Evolutionary conservation across 2,329 filamentous ascomycete species (phyloP).

Genomic region (Fusarium anguioides): DNA sequence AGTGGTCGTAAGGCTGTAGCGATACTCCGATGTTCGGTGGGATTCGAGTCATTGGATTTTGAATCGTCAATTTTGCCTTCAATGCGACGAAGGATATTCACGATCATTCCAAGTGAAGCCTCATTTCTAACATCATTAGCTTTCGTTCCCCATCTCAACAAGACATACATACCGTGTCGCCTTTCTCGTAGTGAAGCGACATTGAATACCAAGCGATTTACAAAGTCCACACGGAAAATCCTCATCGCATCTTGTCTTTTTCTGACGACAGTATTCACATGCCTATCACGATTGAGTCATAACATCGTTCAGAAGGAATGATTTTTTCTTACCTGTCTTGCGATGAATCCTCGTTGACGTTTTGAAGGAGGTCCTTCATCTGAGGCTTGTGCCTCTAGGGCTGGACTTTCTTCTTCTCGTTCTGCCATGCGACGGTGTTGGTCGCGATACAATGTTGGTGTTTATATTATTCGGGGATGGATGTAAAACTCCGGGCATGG

Average conservation of each 20-base stretch:
- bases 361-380: slow-evolving; percentile 28
- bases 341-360: slow-evolving; percentile 29
- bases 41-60: not conserved
- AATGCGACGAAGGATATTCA: slow-evolving; percentile 34
- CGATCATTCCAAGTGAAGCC: slow-evolving; percentile 35
- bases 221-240: slow-evolving; percentile 34
- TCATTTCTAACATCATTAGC: slow-evolving; percentile 16
- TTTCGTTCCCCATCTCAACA: rapidly evolving
- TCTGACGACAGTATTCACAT: slow-evolving; percentile 36
- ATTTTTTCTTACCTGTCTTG: slow-evolving; percentile 26
- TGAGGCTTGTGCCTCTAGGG: slow-evolving; percentile 4
- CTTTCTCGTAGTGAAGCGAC: slow-evolving; percentile 22
- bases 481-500: slow-evolving; percentile 14
- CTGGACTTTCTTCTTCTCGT: slow-evolving; percentile 19
- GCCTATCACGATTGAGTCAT: slow-evolving; percentile 19
- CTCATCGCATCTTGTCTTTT: slow-evolving; percentile 37
- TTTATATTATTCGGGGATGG: slow-evolving; percentile 16
- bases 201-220: slow-evolving; percentile 24
- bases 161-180: slow-evolving; percentile 17
- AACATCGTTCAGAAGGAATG: rapidly evolving
- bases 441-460: no score
- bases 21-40: not conserved
- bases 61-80: slow-evolving; percentile 34
- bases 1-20: not conserved
- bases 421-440: slow-evolving; percentile 13